Evolutionary conservation across 208 protist genomes (phyloP).

Genomic region (Acanthamoeba royreba): DNA sequence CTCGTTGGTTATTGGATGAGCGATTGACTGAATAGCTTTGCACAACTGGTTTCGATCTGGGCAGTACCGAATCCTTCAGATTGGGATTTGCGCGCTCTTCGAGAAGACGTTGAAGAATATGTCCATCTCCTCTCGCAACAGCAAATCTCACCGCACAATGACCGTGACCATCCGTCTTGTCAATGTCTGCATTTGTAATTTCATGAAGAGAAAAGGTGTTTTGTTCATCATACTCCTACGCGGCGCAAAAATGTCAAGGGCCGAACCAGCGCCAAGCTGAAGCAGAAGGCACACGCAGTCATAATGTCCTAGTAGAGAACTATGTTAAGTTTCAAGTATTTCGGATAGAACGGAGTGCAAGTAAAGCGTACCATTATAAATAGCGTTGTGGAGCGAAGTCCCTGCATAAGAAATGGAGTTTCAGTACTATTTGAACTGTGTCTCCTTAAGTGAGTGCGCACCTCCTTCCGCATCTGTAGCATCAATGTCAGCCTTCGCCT

Average conservation of each 20-base stretch:
- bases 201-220: not conserved
- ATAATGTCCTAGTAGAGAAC: too few species aligned
- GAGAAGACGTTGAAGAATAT: not conserved
- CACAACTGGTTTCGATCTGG: not conserved
- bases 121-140: not conserved
- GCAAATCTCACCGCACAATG: not conserved
- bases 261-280: not conserved
- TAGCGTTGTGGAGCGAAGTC: constrained; percentile 23
- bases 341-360: too few species aligned
- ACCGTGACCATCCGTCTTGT: not conserved
- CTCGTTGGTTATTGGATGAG: too few species aligned
- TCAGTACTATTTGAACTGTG: too few species aligned
- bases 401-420: not conserved
- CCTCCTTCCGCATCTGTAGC: too few species aligned
- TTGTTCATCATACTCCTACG: not conserved
- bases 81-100: not conserved
- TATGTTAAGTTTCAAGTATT: too few species aligned
- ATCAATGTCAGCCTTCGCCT: not conserved
- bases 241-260: not conserved
- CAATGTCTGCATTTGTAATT: not conserved
- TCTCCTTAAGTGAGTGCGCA: too few species aligned
- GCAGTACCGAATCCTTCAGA: not conserved
- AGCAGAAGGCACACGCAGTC: not conserved
- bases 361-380: constrained; percentile 41
- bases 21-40: not conserved